Conservation (phyloP, 495 filamentous ascomycete species). For the Aspergillus indologenus region DNA sequence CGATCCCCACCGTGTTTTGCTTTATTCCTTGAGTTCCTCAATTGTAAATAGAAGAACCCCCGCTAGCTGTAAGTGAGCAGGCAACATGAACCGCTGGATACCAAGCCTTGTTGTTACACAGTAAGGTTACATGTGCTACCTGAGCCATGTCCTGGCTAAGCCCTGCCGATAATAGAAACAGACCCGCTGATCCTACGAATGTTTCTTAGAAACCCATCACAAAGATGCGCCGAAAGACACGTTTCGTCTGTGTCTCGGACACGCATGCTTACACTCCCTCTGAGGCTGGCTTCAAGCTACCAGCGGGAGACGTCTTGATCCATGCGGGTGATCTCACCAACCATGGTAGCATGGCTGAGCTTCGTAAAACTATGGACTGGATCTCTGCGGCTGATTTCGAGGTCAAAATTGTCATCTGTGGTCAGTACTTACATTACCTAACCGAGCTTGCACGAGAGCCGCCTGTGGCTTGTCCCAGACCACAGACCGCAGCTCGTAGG, state of each 20-base stretch:
- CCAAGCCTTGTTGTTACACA: constrained; percentile 1
- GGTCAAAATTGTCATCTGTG: constrained; percentile 57
- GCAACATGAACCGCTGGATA: background rate
- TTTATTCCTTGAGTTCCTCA: no score
- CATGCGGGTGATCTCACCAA: constrained; percentile 62
- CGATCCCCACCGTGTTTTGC: background rate
- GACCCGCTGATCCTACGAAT: background rate
- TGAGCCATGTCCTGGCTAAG: background rate
- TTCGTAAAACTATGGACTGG: constrained; percentile 55
- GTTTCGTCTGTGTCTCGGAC: constrained; percentile 60
- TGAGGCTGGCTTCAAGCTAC: constrained; percentile 51
- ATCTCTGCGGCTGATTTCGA: constrained; percentile 54
- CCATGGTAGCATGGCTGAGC: constrained; percentile 51
- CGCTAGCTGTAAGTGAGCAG: background rate
- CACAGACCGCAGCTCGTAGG: background rate
- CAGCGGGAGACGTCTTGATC: constrained; percentile 58
- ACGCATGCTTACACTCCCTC: constrained; percentile 56
- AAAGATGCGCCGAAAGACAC: constrained; percentile 44
- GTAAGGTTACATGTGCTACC: background rate
- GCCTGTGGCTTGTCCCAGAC: background rate
- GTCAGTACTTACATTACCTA: constrained; percentile 30
- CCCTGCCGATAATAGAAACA: background rate
- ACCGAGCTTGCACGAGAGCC: background rate
- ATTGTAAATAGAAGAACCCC: no score
- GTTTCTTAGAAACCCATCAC: no score